A percentile compares a stretch with the other conserved stretches of the same genome.
Conservation (phyloP, 495 filamentous ascomycete genomes). For the Aspergillus incahuasiensis region DNA sequence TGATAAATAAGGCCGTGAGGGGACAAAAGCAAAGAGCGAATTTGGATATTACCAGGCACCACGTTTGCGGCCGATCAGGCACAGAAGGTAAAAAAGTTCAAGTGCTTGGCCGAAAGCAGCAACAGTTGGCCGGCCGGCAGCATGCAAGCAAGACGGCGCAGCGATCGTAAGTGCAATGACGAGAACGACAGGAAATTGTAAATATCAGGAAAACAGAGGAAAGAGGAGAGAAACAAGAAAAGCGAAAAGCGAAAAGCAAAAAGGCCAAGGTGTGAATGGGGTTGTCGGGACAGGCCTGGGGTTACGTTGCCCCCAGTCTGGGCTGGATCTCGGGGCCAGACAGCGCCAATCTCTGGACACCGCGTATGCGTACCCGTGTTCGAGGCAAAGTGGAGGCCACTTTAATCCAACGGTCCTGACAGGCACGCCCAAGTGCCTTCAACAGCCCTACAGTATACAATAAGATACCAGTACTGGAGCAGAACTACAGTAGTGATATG, state of each 20-base stretch:
- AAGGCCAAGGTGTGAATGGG: background rate
- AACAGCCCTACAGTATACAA: background rate
- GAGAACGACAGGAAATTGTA: background rate
- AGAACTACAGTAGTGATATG: background rate
- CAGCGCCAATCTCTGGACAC: too few species aligned
- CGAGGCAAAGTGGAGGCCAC: background rate
- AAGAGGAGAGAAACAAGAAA: background rate
- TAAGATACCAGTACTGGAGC: background rate
- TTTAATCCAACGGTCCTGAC: background rate
- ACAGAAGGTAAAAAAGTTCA: background rate
- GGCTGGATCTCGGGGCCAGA: background rate
- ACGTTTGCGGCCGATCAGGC: conserved; percentile 12
- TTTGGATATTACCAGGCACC: background rate
- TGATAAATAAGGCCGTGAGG: conserved; percentile 11
- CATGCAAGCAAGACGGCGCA: background rate
- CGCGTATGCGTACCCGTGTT: background rate
- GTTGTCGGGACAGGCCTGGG: background rate
- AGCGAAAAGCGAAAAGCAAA: too few species aligned
- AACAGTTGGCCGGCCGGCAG: background rate
- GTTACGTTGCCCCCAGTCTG: background rate
- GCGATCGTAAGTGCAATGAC: background rate
- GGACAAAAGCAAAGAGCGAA: conserved; percentile 1
- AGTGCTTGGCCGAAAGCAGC: conserved; percentile 5
- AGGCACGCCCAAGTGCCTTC: background rate
- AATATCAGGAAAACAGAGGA: background rate